Conservation (phyloP, 1,139 yeast species). For the Debaryomyces coudertii region DNA sequence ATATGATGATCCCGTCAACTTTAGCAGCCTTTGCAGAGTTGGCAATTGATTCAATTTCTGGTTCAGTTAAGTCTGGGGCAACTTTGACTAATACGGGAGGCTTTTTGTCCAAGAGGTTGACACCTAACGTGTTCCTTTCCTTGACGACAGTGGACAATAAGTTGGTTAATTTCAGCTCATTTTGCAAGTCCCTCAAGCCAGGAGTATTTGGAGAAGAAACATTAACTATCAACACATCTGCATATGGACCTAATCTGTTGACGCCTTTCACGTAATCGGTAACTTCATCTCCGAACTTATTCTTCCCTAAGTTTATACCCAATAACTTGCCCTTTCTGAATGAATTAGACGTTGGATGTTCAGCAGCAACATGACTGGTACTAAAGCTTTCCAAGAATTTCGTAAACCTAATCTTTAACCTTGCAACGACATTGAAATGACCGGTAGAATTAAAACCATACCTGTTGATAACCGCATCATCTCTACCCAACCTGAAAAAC, state of each 20-base stretch:
- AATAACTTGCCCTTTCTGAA: conserved; percentile 67
- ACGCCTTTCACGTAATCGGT: conserved; percentile 87
- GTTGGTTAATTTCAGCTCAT: conserved; percentile 68
- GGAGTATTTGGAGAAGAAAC: conserved; percentile 98
- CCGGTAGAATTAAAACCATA: conserved; percentile 96
- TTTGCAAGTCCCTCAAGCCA: conserved; percentile 85
- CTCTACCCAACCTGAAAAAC: conserved; percentile 81
- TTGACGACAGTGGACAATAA: conserved; percentile 66
- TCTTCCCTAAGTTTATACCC: conserved; percentile 88
- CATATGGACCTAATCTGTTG: conserved; percentile 73
- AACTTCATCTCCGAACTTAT: conserved; percentile 88
- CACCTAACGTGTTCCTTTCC: conserved; percentile 54
- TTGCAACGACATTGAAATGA: conserved; percentile 70
- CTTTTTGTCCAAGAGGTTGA: conserved; percentile 43
- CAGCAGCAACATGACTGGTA: conserved; percentile 24
- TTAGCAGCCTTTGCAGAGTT: conserved; percentile 73
- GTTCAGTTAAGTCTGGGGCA: conserved; percentile 88
- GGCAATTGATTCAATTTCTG: conserved; percentile 84
- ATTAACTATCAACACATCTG: conserved; percentile 87
- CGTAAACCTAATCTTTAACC: conserved; percentile 63
- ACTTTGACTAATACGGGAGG: conserved; percentile 88
- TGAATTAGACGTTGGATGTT: conserved; percentile 51
- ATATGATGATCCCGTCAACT: conserved; percentile 89
- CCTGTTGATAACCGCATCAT: conserved; percentile 88
- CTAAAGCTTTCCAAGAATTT: conserved; percentile 31